These are phyloP conservation scores for Smittium mucronatum DNA, from an alignment of 371 early-diverging fungal species.

Conservation along the genomic window DNA sequence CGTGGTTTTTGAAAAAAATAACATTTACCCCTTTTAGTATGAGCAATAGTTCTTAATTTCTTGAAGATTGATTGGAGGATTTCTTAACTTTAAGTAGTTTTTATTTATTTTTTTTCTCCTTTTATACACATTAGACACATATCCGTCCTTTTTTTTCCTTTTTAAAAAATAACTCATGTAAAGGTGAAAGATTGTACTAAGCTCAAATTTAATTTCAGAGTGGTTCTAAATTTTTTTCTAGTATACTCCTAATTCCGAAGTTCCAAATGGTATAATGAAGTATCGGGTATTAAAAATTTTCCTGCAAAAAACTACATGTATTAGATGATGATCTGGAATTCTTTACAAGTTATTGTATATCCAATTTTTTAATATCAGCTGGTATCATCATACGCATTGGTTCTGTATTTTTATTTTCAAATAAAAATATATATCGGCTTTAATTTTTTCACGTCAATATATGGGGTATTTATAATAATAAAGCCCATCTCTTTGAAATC, in stretches of 20 bases:
- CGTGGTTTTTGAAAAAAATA: no score
- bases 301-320: neutral
- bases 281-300: neutral
- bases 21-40: no score
- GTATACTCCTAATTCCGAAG: neutral
- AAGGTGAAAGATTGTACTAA: neutral
- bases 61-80: no score
- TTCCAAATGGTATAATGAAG: neutral
- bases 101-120: no score
- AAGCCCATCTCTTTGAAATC: neutral
- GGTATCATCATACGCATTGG: neutral
- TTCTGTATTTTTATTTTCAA: neutral
- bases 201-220: neutral
- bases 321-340: neutral
- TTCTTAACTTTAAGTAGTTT: no score
- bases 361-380: neutral
- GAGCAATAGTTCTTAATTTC: no score
- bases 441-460: neutral
- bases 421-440: neutral
- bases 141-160: neutral
- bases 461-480: neutral
- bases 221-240: neutral
- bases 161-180: neutral
- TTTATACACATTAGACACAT: neutral
- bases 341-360: neutral